phyloP scores from a whole-genome alignment of 2,329 filamentous ascomycete genomes.

The Pyrenophora graminea region DNA sequence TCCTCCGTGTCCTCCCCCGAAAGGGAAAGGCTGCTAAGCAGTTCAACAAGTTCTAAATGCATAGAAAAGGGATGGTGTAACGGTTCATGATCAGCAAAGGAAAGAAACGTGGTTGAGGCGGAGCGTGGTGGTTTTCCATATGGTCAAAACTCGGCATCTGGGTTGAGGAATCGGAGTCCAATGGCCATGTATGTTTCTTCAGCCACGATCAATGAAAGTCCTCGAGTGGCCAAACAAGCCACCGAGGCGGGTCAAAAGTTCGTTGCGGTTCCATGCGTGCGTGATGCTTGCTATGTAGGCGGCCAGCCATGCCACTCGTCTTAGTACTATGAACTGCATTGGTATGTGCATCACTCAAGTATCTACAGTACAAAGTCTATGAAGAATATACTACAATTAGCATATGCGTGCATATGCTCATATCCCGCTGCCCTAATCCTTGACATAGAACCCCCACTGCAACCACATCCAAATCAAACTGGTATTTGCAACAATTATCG shows the following conservation, averaged over 20 bases:
- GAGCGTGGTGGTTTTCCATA: constrained; percentile 42
- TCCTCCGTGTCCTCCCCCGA: constrained; percentile 96
- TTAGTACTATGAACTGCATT: not conserved
- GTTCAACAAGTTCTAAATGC: constrained; percentile 94
- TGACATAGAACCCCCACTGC: constrained; percentile 73
- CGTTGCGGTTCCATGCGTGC: constrained; percentile 10
- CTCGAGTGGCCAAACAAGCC: constrained; percentile 42
- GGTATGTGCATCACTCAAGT: no score
- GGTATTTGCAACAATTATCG: constrained; percentile 60
- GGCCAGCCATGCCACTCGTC: not conserved
- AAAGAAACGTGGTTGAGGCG: constrained; percentile 30
- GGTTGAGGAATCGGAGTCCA: constrained; percentile 48
- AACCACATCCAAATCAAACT: constrained; percentile 65
- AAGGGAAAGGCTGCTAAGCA: constrained; percentile 97
- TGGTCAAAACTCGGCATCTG: constrained; percentile 46
- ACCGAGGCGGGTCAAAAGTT: constrained; percentile 46
- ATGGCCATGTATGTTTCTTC: constrained; percentile 48
- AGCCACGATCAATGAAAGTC: constrained; percentile 49
- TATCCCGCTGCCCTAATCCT: constrained; percentile 7
- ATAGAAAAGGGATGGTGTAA: constrained; percentile 33
- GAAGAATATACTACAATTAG: no score
- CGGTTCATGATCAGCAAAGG: constrained; percentile 35
- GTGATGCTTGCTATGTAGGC: not conserved
- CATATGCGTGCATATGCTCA: not conserved
- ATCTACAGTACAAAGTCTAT: no score